phyloP scores from a whole-genome alignment of 2,329 filamentous ascomycete genomes.

The Ceratocystis destructans region DNA sequence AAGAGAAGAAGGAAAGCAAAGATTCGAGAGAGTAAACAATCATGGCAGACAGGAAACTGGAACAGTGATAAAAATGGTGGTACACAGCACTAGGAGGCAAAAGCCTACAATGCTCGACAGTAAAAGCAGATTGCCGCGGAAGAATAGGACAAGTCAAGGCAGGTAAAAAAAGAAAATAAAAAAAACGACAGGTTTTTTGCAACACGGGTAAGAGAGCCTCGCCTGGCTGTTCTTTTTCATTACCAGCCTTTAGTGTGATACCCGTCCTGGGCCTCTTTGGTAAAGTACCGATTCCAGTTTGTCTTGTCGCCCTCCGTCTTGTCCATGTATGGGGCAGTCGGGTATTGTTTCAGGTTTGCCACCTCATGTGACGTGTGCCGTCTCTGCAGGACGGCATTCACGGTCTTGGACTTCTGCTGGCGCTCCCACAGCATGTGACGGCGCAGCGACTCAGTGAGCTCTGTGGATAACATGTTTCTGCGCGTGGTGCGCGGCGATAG shows the following conservation, averaged over 20 bases:
- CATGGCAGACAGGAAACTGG: constrained; percentile 11
- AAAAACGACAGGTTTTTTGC: not conserved
- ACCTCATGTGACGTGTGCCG: constrained; percentile 84
- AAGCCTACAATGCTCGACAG: not conserved
- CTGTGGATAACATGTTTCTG: constrained; percentile 88
- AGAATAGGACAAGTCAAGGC: not conserved
- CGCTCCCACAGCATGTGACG: constrained; percentile 90
- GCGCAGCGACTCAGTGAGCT: constrained; percentile 83
- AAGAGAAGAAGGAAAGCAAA: constrained; percentile 1
- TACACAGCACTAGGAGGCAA: not conserved
- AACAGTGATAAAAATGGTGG: constrained; percentile 10
- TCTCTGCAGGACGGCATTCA: constrained; percentile 77
- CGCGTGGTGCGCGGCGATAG: constrained; percentile 85
- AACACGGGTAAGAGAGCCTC: not conserved
- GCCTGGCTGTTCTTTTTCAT: constrained; percentile 19
- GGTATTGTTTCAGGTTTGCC: constrained; percentile 72
- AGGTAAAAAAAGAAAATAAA: not conserved
- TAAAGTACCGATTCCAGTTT: constrained; percentile 78
- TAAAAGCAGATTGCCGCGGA: not conserved
- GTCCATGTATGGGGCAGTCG: constrained; percentile 49
- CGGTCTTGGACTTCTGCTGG: constrained; percentile 82
- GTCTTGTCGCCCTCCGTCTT: constrained; percentile 50
- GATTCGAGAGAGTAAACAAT: constrained; percentile 1
- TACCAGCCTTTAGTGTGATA: constrained; percentile 35
- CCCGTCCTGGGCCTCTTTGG: constrained; percentile 51